These are phyloP conservation scores for Leishmania tarentolae DNA, from an alignment of 208 protist genomes.

Conservation along the genomic window DNA sequence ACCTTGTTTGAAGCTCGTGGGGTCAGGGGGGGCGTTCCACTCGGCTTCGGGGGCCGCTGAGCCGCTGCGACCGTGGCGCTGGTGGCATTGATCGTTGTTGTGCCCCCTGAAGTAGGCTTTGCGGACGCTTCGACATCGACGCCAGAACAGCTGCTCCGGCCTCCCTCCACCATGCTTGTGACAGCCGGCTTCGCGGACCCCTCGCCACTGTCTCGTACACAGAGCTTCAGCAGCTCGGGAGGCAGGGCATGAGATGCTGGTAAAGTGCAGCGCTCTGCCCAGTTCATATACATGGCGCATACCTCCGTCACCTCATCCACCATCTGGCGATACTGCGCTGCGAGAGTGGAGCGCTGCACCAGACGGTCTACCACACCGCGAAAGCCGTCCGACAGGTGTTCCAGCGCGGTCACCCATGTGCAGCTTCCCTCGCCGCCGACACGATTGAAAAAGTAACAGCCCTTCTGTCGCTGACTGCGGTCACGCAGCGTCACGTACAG, in stretches of 20 bases:
- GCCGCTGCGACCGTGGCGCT: neutral
- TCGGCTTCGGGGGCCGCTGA: slow-evolving; percentile 32
- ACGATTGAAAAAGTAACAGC: slow-evolving; percentile 88
- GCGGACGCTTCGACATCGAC: neutral
- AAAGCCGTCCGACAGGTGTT: slow-evolving; percentile 59
- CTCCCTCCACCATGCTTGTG: neutral
- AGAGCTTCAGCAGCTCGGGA: slow-evolving; percentile 44
- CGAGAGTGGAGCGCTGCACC: slow-evolving; percentile 42
- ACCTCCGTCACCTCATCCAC: slow-evolving; percentile 69
- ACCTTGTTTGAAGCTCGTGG: slow-evolving; percentile 24
- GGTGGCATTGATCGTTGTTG: neutral
- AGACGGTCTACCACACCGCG: slow-evolving; percentile 52
- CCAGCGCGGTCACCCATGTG: slow-evolving; percentile 55
- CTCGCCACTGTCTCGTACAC: slow-evolving; percentile 39
- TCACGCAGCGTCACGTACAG: slow-evolving; percentile 63
- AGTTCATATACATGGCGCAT: slow-evolving; percentile 78
- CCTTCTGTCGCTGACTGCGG: slow-evolving; percentile 58
- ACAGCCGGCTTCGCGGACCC: neutral
- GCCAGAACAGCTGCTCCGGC: neutral
- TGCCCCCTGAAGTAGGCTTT: neutral
- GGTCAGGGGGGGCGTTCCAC: slow-evolving; percentile 22
- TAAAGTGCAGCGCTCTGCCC: slow-evolving; percentile 47
- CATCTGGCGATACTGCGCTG: slow-evolving; percentile 46
- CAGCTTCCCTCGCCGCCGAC: slow-evolving; percentile 65
- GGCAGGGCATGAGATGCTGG: slow-evolving; percentile 37